Evolutionary conservation across 208 protist genomes (phyloP).

Genomic region (Lotmaria passim): DNA sequence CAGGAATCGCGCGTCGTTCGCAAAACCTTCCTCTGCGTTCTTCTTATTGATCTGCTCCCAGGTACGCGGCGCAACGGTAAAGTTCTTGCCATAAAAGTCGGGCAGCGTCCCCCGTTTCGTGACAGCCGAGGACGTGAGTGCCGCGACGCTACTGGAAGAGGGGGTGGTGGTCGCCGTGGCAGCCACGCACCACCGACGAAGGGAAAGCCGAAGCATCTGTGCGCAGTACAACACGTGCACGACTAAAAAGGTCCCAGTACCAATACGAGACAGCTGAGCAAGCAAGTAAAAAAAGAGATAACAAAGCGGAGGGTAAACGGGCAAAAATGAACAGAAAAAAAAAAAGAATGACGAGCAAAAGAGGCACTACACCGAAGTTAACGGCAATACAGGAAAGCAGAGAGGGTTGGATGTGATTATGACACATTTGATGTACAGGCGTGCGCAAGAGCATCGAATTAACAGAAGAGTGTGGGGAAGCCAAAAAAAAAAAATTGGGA

Average conservation of each 20-base stretch:
- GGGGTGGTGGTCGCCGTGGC: constrained; percentile 7
- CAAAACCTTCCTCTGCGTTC: constrained; percentile 78
- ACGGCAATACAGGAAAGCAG: too few relatives aligned
- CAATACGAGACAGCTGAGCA: too few relatives aligned
- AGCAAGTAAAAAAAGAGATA: neutral
- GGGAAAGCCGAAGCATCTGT: constrained; percentile 34
- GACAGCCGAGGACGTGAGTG: neutral
- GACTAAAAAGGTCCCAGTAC: too few relatives aligned
- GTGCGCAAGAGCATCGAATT: too few relatives aligned
- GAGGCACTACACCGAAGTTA: neutral
- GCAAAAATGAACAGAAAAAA: constrained; percentile 12
- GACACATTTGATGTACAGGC: too few relatives aligned
- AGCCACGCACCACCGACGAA: constrained; percentile 24
- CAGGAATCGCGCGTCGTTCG: constrained; percentile 74
- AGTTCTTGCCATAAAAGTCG: constrained; percentile 76
- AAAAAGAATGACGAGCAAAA: constrained; percentile 14
- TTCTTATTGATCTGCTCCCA: constrained; percentile 80
- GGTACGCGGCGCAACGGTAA: constrained; percentile 66
- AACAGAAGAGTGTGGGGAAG: too few relatives aligned
- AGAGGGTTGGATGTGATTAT: too few relatives aligned
- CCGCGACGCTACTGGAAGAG: constrained; percentile 5
- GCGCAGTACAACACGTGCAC: too few relatives aligned
- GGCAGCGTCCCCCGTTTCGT: constrained; percentile 28
- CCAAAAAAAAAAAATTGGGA: too few relatives aligned
- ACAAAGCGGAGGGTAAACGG: constrained; percentile 18